Evolutionary conservation across 192 early-diverging fungal genomes (phyloP).

Genomic region (Coemansia sp.): DNA sequence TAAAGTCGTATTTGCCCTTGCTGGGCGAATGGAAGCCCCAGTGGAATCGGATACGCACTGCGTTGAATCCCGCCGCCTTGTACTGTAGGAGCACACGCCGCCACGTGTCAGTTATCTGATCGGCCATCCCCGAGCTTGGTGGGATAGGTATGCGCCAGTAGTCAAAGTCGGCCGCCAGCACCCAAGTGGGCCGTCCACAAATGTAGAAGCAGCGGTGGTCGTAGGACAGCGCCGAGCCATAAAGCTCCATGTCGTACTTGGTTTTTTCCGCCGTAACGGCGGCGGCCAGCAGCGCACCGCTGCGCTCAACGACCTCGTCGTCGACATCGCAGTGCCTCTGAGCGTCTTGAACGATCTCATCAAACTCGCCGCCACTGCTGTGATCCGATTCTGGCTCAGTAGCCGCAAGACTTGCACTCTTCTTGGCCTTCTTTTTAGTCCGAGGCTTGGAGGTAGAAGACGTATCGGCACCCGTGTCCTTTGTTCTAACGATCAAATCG

Average conservation of each 20-base stretch:
- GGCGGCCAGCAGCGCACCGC: constrained; percentile 41
- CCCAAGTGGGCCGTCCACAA: constrained; percentile 64
- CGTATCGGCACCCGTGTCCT: not conserved
- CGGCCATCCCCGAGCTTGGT: not conserved
- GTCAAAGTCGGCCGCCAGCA: constrained; percentile 83
- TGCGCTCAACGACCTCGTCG: constrained; percentile 41
- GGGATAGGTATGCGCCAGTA: constrained; percentile 81
- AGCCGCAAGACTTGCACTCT: constrained; percentile 2
- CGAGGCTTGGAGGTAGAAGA: not conserved
- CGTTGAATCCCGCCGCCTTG: constrained; percentile 73
- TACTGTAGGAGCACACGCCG: constrained; percentile 67
- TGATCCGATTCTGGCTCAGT: not conserved
- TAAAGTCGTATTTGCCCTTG: constrained; percentile 74
- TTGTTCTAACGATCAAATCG: constrained; percentile 31
- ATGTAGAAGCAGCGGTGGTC: constrained; percentile 73
- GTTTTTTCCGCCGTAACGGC: constrained; percentile 39
- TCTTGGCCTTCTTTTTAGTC: constrained; percentile 7
- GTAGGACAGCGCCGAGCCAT: constrained; percentile 40
- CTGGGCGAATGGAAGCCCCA: constrained; percentile 86
- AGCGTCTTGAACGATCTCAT: constrained; percentile 40
- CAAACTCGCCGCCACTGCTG: constrained; percentile 32
- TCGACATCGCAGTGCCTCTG: constrained; percentile 37
- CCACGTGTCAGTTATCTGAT: constrained; percentile 57
- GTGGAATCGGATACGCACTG: constrained; percentile 87
- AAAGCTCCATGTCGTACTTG: constrained; percentile 45